Evolutionary conservation across 495 filamentous ascomycete species (phyloP), one percentile per base, ranked within the genome.

Genomic region (Tuber indicum): DNA sequence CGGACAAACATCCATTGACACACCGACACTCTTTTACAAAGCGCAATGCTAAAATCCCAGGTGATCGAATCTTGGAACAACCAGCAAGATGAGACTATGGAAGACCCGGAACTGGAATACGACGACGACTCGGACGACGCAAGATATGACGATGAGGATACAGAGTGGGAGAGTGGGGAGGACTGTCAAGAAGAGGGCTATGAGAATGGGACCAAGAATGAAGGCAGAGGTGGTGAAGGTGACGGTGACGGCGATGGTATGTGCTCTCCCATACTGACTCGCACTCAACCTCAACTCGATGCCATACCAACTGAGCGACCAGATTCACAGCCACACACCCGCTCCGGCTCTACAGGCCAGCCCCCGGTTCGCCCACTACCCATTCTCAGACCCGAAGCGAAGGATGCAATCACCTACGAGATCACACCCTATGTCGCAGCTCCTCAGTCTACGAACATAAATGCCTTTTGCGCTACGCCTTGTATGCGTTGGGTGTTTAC

Each of bases 401-500:
- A 95, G 41, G 91, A 89, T 12, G 96, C 96, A 26, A 85, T 88
- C 43, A 90, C 90, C 21, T 99, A 98, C 87, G 96, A 99, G 84
- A 97, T 99, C 66, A 91, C 95, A 10, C 96, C 96, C 10, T 98
- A 97, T 39, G 97, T 97, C 84, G 96, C 96, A 21, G 96, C 96
- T 3, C 96, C 96, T 6, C 94, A 97, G 84, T 91, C 92, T 76
- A 99, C 96, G 19, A 98, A 94, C 47, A 93, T 99, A 86, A 99
- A 99, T 82, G 91, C 93, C 5, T 88, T 98, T 70, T 91, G 94
- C 41, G 89, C 96, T 47, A 99, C 96, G 2, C 93, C 94, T 21
- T 96, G 98, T 85, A 93, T 98, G 88, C 89, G 94, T 77, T 99
- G 93, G 90, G 93, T 97, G 80, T 94, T 98, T 84, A 97, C 90